phyloP scores from a whole-genome alignment of 768 basidiomycete genomes.

The Naganishia kalamii region DNA sequence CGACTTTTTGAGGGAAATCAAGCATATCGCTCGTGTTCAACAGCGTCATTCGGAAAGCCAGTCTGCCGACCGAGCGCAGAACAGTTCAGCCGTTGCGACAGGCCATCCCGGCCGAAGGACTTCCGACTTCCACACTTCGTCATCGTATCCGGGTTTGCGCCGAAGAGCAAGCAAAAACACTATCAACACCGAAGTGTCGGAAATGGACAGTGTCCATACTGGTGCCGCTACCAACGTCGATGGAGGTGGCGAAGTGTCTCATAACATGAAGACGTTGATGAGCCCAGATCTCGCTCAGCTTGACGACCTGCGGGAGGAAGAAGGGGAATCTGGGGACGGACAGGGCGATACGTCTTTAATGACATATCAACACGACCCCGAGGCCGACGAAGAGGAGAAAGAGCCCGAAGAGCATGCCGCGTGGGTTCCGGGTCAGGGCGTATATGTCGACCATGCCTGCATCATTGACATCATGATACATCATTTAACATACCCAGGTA shows the following conservation, averaged over 20 bases:
- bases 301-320: conserved; percentile 25
- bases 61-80: not conserved
- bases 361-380: conserved; percentile 27
- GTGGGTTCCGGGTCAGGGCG: conserved; percentile 91
- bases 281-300: conserved; percentile 26
- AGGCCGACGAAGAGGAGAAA: conserved; percentile 43
- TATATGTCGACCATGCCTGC: conserved; percentile 79
- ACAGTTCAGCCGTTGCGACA: not conserved
- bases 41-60: conserved; percentile 53
- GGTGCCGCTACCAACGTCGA: conserved; percentile 18
- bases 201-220: conserved; percentile 22
- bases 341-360: conserved; percentile 12
- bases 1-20: conserved; percentile 84
- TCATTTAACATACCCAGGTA: conserved; percentile 72
- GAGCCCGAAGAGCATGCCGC: conserved; percentile 50
- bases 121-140: conserved; percentile 13
- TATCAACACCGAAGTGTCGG: conserved; percentile 28
- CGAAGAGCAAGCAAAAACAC: conserved; percentile 48
- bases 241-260: conserved; percentile 26
- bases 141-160: conserved; percentile 13
- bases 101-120: not conserved
- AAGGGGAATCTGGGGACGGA: conserved; percentile 27
- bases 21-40: conserved; percentile 71
- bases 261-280: not conserved
- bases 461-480: conserved; percentile 88